Conservation (phyloP, 2,329 filamentous ascomycete species). For the Paraphaeosphaeria minitans region DNA sequence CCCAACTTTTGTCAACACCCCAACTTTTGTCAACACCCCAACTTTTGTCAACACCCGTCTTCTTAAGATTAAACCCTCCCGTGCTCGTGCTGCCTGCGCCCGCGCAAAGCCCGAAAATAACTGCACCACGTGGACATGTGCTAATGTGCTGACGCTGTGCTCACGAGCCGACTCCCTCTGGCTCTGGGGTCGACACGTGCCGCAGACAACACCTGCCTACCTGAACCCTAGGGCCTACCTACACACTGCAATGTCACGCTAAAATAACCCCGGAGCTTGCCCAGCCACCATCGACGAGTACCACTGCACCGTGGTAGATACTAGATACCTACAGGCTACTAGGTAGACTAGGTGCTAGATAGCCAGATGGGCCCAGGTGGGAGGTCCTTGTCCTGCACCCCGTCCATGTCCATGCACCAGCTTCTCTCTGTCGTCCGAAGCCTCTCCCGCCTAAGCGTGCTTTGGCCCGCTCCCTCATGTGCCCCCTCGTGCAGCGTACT, state of each 20-base stretch:
- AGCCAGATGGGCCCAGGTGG: no score
- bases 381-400: constrained; percentile 1
- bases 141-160: constrained; percentile 31
- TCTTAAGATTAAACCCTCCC: no score
- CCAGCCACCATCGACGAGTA: no score
- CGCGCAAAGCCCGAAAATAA: constrained; percentile 11
- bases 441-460: constrained; percentile 29
- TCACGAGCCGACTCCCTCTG: constrained; percentile 29
- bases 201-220: constrained; percentile 46
- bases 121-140: constrained; percentile 43
- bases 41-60: no score
- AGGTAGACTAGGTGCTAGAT: no score
- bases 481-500: constrained; percentile 33
- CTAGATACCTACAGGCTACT: no score
- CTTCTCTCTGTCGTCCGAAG: constrained; percentile 14
- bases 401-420: not conserved
- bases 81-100: no score
- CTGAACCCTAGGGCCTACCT: no score
- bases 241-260: constrained; percentile 29
- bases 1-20: no score
- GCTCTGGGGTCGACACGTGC: constrained; percentile 42
- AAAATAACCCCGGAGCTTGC: constrained; percentile 31
- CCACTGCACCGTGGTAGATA: no score
- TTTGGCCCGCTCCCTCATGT: constrained; percentile 27
- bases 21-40: no score